Conservation (phyloP, 1,139 yeast species). For the Blastobotrys proliferans region DNA sequence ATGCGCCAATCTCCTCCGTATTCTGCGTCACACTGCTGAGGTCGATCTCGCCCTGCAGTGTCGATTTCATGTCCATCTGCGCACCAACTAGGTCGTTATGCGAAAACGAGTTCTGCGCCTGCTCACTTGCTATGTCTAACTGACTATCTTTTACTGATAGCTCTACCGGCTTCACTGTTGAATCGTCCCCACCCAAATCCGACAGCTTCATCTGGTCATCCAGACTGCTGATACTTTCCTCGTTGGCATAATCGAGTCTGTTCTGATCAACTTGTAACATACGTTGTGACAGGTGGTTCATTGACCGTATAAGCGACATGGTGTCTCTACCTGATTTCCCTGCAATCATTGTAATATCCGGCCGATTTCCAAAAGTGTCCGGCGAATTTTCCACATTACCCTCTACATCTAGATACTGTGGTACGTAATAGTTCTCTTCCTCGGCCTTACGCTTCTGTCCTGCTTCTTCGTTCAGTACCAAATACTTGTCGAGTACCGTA, state of each 20-base stretch:
- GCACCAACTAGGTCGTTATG: not conserved
- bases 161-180: not conserved
- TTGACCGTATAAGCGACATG: slow-evolving; percentile 72
- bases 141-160: not conserved
- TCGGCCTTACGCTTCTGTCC: slow-evolving; percentile 40
- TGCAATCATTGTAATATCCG: slow-evolving; percentile 82
- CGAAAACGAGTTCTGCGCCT: not conserved
- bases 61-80: slow-evolving; percentile 22
- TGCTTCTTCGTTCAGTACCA: slow-evolving; percentile 36
- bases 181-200: slow-evolving; percentile 53
- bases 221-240: slow-evolving; percentile 27
- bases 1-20: slow-evolving; percentile 21
- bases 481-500: slow-evolving; percentile 75
- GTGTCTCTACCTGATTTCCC: slow-evolving; percentile 56
- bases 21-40: slow-evolving; percentile 18
- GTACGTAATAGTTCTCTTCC: slow-evolving; percentile 34
- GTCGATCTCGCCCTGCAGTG: slow-evolving; percentile 21
- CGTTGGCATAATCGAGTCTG: slow-evolving; percentile 25
- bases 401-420: slow-evolving; percentile 55
- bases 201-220: slow-evolving; percentile 52
- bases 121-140: not conserved
- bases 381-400: slow-evolving; percentile 84
- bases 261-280: slow-evolving; percentile 46
- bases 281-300: slow-evolving; percentile 82
- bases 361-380: slow-evolving; percentile 69